Conservation (phyloP, 352 stramenopile species). For the Globisporangium takayamanum region DNA sequence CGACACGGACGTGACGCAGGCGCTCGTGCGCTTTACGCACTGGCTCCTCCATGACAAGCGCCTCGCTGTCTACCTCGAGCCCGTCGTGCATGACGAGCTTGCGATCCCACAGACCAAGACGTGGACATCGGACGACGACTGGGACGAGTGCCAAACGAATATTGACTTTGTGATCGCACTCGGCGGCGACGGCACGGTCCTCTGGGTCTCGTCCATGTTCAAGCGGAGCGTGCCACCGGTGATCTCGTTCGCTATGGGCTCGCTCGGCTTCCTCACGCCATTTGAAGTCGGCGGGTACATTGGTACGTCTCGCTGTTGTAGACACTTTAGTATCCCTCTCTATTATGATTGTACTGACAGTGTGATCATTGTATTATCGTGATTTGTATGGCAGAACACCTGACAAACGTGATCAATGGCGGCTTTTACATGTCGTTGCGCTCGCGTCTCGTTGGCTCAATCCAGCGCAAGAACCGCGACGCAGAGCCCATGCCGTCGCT, state of each 20-base stretch:
- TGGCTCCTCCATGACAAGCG: constrained; percentile 78
- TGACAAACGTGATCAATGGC: constrained; percentile 69
- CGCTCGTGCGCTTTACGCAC: constrained; percentile 47
- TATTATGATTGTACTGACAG: not conserved
- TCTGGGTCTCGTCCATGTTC: constrained; percentile 87
- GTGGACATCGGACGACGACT: constrained; percentile 53
- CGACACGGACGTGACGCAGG: constrained; percentile 68
- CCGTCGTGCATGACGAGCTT: constrained; percentile 61
- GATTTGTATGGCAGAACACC: constrained; percentile 36
- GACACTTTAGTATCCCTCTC: not conserved
- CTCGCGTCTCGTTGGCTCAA: constrained; percentile 65
- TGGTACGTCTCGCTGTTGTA: constrained; percentile 12
- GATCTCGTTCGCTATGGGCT: constrained; percentile 93
- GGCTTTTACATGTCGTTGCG: constrained; percentile 83
- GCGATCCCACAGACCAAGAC: constrained; percentile 48
- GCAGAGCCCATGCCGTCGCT: constrained; percentile 51
- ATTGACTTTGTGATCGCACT: constrained; percentile 93
- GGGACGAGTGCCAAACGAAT: constrained; percentile 58
- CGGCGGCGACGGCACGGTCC: constrained; percentile 91
- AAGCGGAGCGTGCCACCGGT: constrained; percentile 92
- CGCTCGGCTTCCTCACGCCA: constrained; percentile 94
- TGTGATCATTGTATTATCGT: not conserved
- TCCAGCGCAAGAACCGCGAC: constrained; percentile 56
- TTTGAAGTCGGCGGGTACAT: constrained; percentile 78
- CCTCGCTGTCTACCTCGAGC: constrained; percentile 70